Percentiles rank a stretch among this genome's conserved stretches.
Conservation (phyloP, 371 early-diverging fungal species). For the Aphelidium insulamus region DNA sequence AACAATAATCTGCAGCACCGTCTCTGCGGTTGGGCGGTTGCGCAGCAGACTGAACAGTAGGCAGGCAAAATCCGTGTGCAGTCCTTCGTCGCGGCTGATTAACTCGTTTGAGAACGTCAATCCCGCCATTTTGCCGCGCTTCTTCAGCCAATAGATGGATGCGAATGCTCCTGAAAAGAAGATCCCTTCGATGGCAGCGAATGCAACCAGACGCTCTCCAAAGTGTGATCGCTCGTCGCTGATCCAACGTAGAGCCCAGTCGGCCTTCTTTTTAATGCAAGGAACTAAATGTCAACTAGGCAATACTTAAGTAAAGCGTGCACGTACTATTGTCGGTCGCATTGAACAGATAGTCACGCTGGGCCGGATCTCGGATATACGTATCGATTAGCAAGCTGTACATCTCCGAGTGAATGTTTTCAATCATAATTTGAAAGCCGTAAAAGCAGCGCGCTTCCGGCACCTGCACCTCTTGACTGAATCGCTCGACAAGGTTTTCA, state of each 20-base stretch:
- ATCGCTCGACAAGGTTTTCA: constrained; percentile 93
- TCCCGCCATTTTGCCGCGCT: constrained; percentile 98
- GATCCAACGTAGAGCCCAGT: constrained; percentile 98
- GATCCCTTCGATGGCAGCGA: constrained; percentile 99
- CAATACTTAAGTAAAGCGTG: not conserved
- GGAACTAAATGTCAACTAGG: constrained; percentile 37
- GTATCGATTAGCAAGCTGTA: constrained; percentile 97
- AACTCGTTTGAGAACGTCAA: constrained; percentile 98
- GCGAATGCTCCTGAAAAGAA: constrained; percentile 99
- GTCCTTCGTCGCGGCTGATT: constrained; percentile 97
- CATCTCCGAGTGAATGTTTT: constrained; percentile 98
- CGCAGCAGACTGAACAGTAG: constrained; percentile 72
- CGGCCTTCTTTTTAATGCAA: constrained; percentile 91
- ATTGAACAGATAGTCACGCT: constrained; percentile 82
- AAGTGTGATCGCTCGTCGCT: constrained; percentile 59
- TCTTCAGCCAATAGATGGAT: constrained; percentile 99
- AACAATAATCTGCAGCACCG: constrained; percentile 54
- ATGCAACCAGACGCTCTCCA: constrained; percentile 91
- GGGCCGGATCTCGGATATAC: constrained; percentile 76
- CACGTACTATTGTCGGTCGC: constrained; percentile 78
- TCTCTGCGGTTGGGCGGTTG: constrained; percentile 47
- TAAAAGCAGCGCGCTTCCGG: constrained; percentile 98
- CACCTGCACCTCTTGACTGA: constrained; percentile 92
- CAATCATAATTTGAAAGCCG: constrained; percentile 99
- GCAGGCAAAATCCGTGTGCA: constrained; percentile 99